Conservation (phyloP, 1,284 basidiomycete species). For the Trametes versicolor region DNA sequence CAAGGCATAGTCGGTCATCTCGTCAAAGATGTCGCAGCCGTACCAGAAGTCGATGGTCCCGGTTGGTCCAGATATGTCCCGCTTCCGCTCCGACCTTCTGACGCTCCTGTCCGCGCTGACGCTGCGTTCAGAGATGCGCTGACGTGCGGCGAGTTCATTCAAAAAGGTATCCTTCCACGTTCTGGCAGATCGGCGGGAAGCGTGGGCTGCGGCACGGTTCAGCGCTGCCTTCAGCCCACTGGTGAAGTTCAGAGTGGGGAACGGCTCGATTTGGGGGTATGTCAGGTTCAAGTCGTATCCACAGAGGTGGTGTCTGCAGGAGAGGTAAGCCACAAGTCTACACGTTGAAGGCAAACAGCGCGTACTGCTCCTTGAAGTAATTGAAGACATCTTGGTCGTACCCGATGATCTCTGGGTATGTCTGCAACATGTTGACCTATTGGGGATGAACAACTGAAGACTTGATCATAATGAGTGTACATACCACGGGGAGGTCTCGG, state of each 20-base stretch:
- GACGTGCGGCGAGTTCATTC: constrained; percentile 13
- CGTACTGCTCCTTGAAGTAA: constrained; percentile 72
- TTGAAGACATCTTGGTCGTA: constrained; percentile 71
- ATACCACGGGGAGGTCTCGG: constrained; percentile 59
- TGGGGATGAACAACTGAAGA: not conserved
- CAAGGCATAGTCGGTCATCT: constrained; percentile 48
- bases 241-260: constrained; percentile 50
- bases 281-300: constrained; percentile 71
- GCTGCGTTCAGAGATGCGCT: not conserved
- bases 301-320: constrained; percentile 43
- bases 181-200: not conserved
- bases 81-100: constrained; percentile 27
- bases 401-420: constrained; percentile 75
- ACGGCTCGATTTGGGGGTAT: constrained; percentile 65
- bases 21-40: constrained; percentile 46
- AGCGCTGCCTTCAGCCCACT: constrained; percentile 12
- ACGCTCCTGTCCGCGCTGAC: not conserved
- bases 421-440: constrained; percentile 66
- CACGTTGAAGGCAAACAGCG: not conserved
- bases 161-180: constrained; percentile 23
- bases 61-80: constrained; percentile 40
- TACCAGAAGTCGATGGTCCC: constrained; percentile 49
- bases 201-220: not conserved
- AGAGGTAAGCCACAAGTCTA: constrained; percentile 61
- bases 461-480: no score